Evolutionary conservation across 2,329 filamentous ascomycete genomes (phyloP), one percentile per base, ranked within the genome.

Genomic region (Thelonectria blattea): DNA sequence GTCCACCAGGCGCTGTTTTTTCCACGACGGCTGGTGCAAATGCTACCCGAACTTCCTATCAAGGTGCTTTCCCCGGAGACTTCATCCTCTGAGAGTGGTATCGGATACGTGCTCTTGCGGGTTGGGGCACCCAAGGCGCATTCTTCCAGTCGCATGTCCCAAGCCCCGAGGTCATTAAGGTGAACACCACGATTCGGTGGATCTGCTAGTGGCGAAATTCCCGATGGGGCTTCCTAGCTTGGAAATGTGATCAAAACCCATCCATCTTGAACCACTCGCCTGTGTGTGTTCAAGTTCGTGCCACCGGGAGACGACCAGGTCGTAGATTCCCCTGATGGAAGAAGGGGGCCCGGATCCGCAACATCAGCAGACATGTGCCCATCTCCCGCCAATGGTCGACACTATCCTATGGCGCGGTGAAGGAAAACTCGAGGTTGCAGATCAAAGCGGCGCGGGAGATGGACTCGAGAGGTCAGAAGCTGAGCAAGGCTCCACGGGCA

Each of bases 361-460:
- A 10, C 22, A 42, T 14, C 10, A n/a, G n/a, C 18, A 17, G 24
- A 14, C 20, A 47, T 34, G 34, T 39, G 22, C 27, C 12, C 22
- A 37, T 37, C 46, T 52, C 48, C 34, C 27, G 22, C 42, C 32
- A n/a, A 48, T 6, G 2, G 20, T 41, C 52, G 30, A 37, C 12
- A 3, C 34, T 37, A 37, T 37, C 34, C 8, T 37, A 53, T 45
- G 9, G 15, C 34, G 27, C 34, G 4, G 27, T 17, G n/a, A 27
- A 42, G n/a, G 46, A 24, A 4, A 30, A 34, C 34, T 14, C 9
- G 43, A 50, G 32, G 47, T 14, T 52, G 52, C 32, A 49, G 41
- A 55, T 51, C 56, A 49, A 47, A 32, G 43, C 22, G 56, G 45
- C 22, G 49, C 27, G 52, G 52, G 52, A 42, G 56, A 52, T 48